Percentiles rank a stretch among this genome's conserved stretches.
phyloP scores from a whole-genome alignment of 352 stramenopile species.

The Phytophthora pluvialis region DNA sequence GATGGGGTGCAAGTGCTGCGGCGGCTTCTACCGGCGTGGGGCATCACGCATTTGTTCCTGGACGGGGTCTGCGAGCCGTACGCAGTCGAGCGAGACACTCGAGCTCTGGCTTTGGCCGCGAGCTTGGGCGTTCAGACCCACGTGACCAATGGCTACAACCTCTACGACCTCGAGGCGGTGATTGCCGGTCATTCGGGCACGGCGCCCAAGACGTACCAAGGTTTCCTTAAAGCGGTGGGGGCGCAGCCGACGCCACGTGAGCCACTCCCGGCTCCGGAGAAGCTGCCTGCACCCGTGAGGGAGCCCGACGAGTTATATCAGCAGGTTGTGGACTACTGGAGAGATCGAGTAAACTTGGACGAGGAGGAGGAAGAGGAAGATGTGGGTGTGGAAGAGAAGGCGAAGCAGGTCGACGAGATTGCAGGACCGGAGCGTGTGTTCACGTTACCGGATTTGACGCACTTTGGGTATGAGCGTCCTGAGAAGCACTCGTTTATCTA shows the following conservation, averaged over 20 bases:
- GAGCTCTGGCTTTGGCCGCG: constrained; percentile 57
- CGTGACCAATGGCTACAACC: constrained; percentile 63
- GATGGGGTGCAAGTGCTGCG: constrained; percentile 81
- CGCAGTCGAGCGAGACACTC: constrained; percentile 76
- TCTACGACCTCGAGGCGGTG: constrained; percentile 72
- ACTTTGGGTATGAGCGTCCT: constrained; percentile 65
- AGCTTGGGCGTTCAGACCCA: constrained; percentile 70
- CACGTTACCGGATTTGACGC: constrained; percentile 59
- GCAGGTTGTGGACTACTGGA: constrained; percentile 63
- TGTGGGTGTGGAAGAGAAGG: neutral
- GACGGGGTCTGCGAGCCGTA: constrained; percentile 93
- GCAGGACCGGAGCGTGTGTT: constrained; percentile 65
- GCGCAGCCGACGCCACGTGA: constrained; percentile 51
- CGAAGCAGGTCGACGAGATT: constrained; percentile 42
- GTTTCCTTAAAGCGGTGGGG: constrained; percentile 60
- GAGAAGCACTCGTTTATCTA: constrained; percentile 74
- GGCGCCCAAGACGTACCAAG: constrained; percentile 78
- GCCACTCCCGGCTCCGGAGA: constrained; percentile 54
- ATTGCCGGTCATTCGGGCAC: constrained; percentile 57
- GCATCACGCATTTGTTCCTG: constrained; percentile 91
- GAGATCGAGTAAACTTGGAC: constrained; percentile 6
- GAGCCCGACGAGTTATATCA: constrained; percentile 64
- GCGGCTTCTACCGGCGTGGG: constrained; percentile 81
- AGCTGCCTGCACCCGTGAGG: constrained; percentile 36
- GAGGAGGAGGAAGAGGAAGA: constrained; percentile 20